These are phyloP conservation scores for Hygrophila difformis DNA, from an alignment of 257 asterid species.

Conservation along the genomic window DNA sequence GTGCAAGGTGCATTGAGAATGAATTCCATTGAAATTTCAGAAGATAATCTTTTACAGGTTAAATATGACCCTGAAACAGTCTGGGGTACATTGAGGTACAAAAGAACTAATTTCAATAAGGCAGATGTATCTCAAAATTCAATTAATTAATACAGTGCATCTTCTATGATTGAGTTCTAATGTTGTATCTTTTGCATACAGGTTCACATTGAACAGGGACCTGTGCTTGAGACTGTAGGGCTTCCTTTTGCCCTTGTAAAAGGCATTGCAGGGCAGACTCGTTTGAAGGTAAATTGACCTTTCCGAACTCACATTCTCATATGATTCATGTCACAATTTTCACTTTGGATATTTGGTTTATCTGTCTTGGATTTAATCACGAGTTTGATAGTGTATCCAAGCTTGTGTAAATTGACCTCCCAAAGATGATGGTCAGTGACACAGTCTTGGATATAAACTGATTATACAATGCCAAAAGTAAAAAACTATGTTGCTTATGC, in stretches of 20 bases:
- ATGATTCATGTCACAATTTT: constrained; percentile 4
- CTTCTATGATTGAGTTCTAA: constrained; percentile 6
- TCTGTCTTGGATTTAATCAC: no score
- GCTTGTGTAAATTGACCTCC: no score
- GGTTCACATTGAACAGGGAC: constrained; percentile 99
- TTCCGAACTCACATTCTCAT: background rate
- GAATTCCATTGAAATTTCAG: constrained; percentile 57
- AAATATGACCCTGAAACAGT: constrained; percentile 77
- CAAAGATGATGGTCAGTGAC: no score
- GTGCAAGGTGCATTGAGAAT: constrained; percentile 75
- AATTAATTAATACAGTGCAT: no score
- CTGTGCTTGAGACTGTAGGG: constrained; percentile 82
- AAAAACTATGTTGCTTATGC: no score
- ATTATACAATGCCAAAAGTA: no score
- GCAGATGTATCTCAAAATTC: background rate
- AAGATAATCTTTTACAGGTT: constrained; percentile 73
- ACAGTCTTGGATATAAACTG: no score
- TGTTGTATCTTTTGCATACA: constrained; percentile 21
- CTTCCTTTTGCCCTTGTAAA: constrained; percentile 85
- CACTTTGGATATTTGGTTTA: no score
- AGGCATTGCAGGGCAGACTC: constrained; percentile 98
- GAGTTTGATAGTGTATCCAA: no score
- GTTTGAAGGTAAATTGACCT: constrained; percentile 50
- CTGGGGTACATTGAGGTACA: constrained; percentile 81
- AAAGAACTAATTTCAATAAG: background rate